These are phyloP conservation scores for Colletotrichum karsti DNA, from an alignment of 2,329 filamentous ascomycete species.

Conservation along the genomic window DNA sequence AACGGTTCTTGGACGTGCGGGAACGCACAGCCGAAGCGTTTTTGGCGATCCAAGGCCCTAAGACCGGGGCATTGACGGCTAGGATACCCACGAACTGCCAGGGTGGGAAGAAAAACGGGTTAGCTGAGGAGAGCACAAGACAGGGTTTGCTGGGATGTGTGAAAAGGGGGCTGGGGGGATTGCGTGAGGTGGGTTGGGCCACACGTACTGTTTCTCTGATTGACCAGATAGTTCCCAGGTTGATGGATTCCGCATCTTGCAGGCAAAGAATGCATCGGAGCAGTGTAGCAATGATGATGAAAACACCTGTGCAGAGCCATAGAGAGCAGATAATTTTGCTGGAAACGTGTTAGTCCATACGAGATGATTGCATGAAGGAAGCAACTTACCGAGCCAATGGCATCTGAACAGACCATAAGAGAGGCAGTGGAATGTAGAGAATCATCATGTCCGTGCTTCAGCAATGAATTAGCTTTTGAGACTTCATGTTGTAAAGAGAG, in stretches of 20 bases:
- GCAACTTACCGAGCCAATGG: conserved; percentile 28
- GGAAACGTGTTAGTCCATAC: not conserved
- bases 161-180: not conserved
- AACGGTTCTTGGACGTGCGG: conserved; percentile 17
- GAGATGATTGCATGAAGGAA: not conserved
- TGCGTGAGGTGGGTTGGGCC: conserved; percentile 4
- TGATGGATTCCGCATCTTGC: conserved; percentile 32
- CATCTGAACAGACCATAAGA: conserved; percentile 34
- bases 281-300: conserved; percentile 37
- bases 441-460: conserved; percentile 34
- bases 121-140: not conserved
- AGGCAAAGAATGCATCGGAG: conserved; percentile 33
- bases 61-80: conserved; percentile 33
- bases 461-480: too few relatives aligned
- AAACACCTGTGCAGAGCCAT: conserved; percentile 35
- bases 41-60: conserved; percentile 35
- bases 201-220: conserved; percentile 36
- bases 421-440: conserved; percentile 33
- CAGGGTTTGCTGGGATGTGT: not conserved
- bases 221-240: conserved; percentile 36
- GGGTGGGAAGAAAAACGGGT: not conserved
- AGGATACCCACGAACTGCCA: conserved; percentile 35
- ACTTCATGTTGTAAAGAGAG: too few relatives aligned
- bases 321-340: conserved; percentile 36
- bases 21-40: conserved; percentile 22